Percentiles rank a stretch among this genome's conserved stretches.
Evolutionary conservation across 768 basidiomycete species (phyloP).

Genomic region (Austroboletus festivus): DNA sequence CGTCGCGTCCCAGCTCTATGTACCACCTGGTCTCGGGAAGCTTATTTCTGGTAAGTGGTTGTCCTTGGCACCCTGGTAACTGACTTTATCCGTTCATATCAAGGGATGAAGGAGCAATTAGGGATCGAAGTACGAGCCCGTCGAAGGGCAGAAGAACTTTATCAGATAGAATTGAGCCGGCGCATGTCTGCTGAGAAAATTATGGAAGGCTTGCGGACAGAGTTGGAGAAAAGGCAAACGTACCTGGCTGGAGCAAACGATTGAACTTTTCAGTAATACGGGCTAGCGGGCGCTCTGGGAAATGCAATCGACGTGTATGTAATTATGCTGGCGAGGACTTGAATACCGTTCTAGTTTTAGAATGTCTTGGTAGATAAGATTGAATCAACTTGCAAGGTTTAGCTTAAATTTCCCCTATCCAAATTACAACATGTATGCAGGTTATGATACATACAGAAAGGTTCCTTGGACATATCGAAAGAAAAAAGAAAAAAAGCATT

Average conservation of each 20-base stretch:
- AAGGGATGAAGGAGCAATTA: constrained; percentile 36
- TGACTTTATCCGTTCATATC: constrained; percentile 1
- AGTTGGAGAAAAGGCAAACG: constrained; percentile 3
- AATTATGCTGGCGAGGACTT: too few relatives aligned
- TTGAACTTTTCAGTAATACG: background rate
- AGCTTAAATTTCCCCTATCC: background rate
- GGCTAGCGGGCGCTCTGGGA: too few relatives aligned
- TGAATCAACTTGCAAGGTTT: background rate
- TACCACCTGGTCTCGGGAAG: constrained; percentile 34
- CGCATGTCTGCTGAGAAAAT: constrained; percentile 32
- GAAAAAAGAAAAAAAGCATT: constrained; percentile 13
- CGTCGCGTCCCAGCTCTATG: constrained; percentile 27
- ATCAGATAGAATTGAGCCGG: constrained; percentile 29
- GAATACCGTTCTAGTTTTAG: too few relatives aligned
- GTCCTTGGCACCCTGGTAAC: background rate
- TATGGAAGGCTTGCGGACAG: constrained; percentile 15
- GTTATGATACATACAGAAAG: constrained; percentile 25
- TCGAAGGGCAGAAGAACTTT: constrained; percentile 30
- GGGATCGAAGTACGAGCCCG: constrained; percentile 31
- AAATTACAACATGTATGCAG: background rate
- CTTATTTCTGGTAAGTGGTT: constrained; percentile 33
- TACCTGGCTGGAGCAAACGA: background rate
- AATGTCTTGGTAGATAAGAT: too few relatives aligned
- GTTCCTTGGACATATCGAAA: constrained; percentile 18
- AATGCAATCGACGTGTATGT: too few relatives aligned